Evolutionary conservation across 2,329 filamentous ascomycete genomes (phyloP).

Genomic region (Penicillium sp.): DNA sequence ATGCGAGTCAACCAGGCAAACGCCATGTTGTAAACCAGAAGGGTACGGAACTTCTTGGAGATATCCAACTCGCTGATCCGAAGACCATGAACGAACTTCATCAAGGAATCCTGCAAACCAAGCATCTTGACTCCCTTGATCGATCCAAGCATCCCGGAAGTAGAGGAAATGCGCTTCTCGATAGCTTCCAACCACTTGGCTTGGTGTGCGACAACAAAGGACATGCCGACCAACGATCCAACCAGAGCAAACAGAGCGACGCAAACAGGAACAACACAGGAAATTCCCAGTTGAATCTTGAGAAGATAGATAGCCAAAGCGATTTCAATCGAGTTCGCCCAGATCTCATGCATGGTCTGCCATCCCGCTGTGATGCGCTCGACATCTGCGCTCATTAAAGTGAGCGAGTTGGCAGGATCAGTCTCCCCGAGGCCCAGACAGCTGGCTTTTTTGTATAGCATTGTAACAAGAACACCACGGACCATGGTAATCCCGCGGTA

Average conservation of each 20-base stretch:
- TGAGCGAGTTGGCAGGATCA: constrained; percentile 42
- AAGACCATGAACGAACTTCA: constrained; percentile 40
- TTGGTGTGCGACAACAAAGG: constrained; percentile 42
- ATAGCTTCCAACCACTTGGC: constrained; percentile 53
- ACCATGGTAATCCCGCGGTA: constrained; percentile 48
- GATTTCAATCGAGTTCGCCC: constrained; percentile 48
- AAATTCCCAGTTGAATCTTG: constrained; percentile 43
- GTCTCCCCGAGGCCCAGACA: constrained; percentile 34
- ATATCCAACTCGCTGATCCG: constrained; percentile 44
- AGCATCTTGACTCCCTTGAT: constrained; percentile 56
- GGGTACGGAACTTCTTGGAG: constrained; percentile 44
- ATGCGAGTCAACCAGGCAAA: constrained; percentile 44
- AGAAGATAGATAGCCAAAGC: constrained; percentile 48
- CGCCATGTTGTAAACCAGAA: constrained; percentile 44
- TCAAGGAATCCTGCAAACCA: constrained; percentile 46
- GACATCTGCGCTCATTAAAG: constrained; percentile 49
- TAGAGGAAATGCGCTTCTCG: constrained; percentile 51
- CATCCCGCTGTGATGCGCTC: constrained; percentile 46
- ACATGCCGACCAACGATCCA: constrained; percentile 37
- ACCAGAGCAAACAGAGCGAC: constrained; percentile 44
- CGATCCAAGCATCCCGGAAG: constrained; percentile 48
- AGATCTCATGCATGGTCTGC: constrained; percentile 47
- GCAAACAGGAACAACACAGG: constrained; percentile 47
- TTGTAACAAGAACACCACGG: constrained; percentile 46
- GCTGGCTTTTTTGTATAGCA: constrained; percentile 52